A percentile compares a stretch with the other conserved stretches of the same genome.
Evolutionary conservation across 208 protist genomes (phyloP).

Genomic region (Leishmania braziliensis): DNA sequence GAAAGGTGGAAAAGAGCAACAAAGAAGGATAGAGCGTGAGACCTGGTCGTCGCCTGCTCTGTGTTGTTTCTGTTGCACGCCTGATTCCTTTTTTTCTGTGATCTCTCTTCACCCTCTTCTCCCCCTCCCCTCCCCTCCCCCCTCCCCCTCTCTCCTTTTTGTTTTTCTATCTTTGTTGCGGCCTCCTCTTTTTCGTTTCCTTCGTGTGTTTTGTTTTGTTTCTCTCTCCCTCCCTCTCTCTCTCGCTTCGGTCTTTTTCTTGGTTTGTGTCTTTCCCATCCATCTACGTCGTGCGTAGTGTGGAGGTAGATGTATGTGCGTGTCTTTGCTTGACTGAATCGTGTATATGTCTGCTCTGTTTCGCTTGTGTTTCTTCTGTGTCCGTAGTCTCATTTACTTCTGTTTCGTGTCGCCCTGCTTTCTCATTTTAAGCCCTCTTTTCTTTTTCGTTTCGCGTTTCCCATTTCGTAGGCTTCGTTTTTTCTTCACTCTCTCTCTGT

Average conservation of each 20-base stretch:
- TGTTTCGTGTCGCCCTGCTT: not conserved
- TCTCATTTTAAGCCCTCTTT: not conserved
- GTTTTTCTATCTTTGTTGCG: not conserved
- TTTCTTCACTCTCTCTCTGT: too few relatives aligned
- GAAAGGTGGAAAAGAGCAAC: not conserved
- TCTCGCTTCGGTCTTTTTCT: conserved; percentile 14
- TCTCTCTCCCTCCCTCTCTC: not conserved
- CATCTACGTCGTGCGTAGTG: not conserved
- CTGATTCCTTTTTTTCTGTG: not conserved
- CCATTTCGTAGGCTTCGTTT: not conserved
- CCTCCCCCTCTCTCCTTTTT: conserved; percentile 11
- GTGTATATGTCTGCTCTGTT: not conserved
- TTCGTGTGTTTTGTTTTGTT: conserved; percentile 25
- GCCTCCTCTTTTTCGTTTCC: conserved; percentile 2
- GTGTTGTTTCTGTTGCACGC: not conserved
- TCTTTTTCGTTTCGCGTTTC: not conserved
- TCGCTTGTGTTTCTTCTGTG: not conserved
- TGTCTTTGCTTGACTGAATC: not conserved
- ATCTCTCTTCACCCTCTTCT: not conserved
- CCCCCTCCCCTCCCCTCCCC: not conserved
- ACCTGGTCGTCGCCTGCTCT: not conserved
- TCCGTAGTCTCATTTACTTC: too few relatives aligned
- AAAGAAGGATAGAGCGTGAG: not conserved
- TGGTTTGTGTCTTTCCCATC: conserved; percentile 6
- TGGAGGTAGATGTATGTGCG: not conserved